These are phyloP conservation scores for Byssochlamys sp. DNA, from an alignment of 2,329 filamentous ascomycete genomes.

Conservation along the genomic window DNA sequence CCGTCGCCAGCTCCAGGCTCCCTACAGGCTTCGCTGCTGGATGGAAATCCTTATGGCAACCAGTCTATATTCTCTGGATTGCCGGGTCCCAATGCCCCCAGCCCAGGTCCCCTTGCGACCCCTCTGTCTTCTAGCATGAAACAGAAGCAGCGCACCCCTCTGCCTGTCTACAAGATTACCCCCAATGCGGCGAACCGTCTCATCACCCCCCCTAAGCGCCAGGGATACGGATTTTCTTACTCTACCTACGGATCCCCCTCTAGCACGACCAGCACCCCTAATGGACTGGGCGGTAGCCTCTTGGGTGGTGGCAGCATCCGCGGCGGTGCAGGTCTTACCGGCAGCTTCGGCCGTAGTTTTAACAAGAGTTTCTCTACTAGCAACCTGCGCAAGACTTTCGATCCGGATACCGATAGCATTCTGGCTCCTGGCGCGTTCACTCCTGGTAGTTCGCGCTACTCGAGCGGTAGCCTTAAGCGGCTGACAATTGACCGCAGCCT, in stretches of 20 bases:
- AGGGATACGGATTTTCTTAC: slow-evolving; percentile 82
- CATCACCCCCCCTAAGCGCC: slow-evolving; percentile 70
- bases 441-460: slow-evolving; percentile 54
- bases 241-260: slow-evolving; percentile 81
- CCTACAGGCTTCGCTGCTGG: slow-evolving; percentile 69
- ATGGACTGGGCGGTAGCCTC: slow-evolving; percentile 56
- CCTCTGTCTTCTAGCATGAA: slow-evolving; percentile 70
- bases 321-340: slow-evolving; percentile 27
- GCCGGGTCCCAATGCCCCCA: slow-evolving; percentile 50
- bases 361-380: slow-evolving; percentile 83
- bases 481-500: slow-evolving; percentile 84
- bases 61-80: slow-evolving; percentile 75
- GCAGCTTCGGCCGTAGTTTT: slow-evolving; percentile 60
- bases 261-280: slow-evolving; percentile 59
- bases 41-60: slow-evolving; percentile 81
- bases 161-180: slow-evolving; percentile 81
- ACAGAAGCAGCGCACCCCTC: slow-evolving; percentile 65
- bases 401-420: slow-evolving; percentile 68
- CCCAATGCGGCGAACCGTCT: slow-evolving; percentile 70
- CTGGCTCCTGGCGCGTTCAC: slow-evolving; percentile 78
- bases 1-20: slow-evolving; percentile 34
- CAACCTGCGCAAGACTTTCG: slow-evolving; percentile 73
- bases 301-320: slow-evolving; percentile 35
- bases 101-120: slow-evolving; percentile 83
- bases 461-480: slow-evolving; percentile 69